Conservation (phyloP, 1,139 yeast species). For the Suhomyces anneliseae region DNA sequence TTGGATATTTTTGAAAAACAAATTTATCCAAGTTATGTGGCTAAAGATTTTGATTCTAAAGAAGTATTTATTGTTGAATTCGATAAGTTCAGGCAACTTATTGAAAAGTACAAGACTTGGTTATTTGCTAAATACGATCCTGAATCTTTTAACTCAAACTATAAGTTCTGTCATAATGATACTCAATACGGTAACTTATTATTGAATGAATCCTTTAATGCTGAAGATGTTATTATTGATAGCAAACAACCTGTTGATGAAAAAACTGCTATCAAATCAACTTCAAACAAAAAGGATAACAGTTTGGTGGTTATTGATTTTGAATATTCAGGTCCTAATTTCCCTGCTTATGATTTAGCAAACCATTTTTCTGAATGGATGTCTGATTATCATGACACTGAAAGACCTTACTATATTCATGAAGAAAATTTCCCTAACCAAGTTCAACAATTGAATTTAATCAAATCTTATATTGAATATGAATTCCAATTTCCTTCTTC, state of each 20-base stretch:
- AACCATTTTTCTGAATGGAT: slow-evolving; percentile 96
- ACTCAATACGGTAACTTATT: slow-evolving; percentile 93
- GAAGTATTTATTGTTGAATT: slow-evolving; percentile 52
- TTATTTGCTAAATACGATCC: slow-evolving; percentile 53
- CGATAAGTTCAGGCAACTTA: slow-evolving; percentile 45
- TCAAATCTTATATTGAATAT: slow-evolving; percentile 70
- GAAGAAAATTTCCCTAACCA: slow-evolving; percentile 61
- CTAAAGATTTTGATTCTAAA: slow-evolving; percentile 30
- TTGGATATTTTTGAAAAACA: slow-evolving; percentile 50
- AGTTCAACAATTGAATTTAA: slow-evolving; percentile 67
- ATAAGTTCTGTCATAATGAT: slow-evolving; percentile 90
- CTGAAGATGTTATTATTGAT: slow-evolving; percentile 35
- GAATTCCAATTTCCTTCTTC: slow-evolving; percentile 44
- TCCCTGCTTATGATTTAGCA: slow-evolving; percentile 86
- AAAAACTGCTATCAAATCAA: slow-evolving; percentile 16
- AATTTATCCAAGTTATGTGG: slow-evolving; percentile 29
- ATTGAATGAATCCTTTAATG: slow-evolving; percentile 43
- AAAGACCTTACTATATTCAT: slow-evolving; percentile 57
- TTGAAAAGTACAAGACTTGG: slow-evolving; percentile 62
- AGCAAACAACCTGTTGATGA: slow-evolving; percentile 18
- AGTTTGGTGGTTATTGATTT: slow-evolving; percentile 91
- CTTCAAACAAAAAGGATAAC: slow-evolving; percentile 53
- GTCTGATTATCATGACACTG: slow-evolving; percentile 81
- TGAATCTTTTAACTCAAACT: slow-evolving; percentile 42
- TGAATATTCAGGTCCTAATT: slow-evolving; percentile 93